These are phyloP conservation scores for Psophocarpus tetragonolobus DNA, from an alignment of 306 rosid species.

Conservation along the genomic window DNA sequence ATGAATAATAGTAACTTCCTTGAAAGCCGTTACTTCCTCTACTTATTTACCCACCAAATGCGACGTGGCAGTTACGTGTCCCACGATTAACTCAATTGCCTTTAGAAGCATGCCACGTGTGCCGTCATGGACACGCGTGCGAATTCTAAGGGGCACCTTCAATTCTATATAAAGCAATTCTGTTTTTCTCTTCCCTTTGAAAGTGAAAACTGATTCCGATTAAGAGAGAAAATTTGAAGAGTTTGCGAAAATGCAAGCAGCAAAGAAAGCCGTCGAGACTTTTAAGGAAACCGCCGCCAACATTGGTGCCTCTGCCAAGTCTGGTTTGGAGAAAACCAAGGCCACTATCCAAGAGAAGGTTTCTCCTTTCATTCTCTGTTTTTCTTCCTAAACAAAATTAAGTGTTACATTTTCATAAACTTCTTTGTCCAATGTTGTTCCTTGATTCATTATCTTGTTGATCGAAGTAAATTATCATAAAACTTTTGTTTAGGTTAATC, in stretches of 20 bases:
- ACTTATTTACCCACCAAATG: neutral
- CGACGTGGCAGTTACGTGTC: neutral
- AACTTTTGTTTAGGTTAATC: too few species aligned
- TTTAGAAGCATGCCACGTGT: conserved; percentile 20
- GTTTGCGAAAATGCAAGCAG: conserved; percentile 52
- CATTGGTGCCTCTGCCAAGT: conserved; percentile 70
- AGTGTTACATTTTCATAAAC: neutral
- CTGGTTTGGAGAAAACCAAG: conserved; percentile 80
- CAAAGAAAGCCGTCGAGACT: conserved; percentile 51
- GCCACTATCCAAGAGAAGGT: conserved; percentile 82
- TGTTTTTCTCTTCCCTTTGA: neutral
- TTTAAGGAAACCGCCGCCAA: conserved; percentile 69
- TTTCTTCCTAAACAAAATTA: neutral
- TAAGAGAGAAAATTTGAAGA: neutral
- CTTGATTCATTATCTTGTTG: too few species aligned
- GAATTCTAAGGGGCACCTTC: neutral
- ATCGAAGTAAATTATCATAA: too few species aligned
- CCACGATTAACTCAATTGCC: neutral
- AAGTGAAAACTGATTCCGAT: neutral
- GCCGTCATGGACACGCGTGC: conserved; percentile 1
- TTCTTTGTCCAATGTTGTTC: neutral
- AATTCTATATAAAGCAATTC: neutral
- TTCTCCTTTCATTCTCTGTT: too few species aligned
- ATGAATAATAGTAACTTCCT: neutral
- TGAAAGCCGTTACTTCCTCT: neutral